These are phyloP conservation scores for Sonneratia caseolaris DNA, from an alignment of 345 rosid genomes.

Conservation along the genomic window DNA sequence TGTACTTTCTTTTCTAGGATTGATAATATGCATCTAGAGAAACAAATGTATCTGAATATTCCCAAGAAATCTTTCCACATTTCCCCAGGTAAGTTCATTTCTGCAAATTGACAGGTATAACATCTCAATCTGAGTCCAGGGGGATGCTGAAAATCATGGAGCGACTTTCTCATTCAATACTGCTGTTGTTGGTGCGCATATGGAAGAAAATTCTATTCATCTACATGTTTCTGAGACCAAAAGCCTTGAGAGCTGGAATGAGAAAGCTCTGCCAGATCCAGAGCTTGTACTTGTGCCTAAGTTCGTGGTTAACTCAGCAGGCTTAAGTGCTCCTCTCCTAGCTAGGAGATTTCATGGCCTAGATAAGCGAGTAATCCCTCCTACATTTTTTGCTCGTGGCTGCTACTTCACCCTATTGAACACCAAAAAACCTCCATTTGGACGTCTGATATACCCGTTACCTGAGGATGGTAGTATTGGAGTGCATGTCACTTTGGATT, in stretches of 20 bases:
- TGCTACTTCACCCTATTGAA: slow-evolving; percentile 65
- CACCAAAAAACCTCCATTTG: slow-evolving; percentile 42
- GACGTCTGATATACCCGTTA: slow-evolving; percentile 67
- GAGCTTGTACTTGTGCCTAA: slow-evolving; percentile 54
- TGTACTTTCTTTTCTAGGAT: not conserved
- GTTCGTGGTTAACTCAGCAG: slow-evolving; percentile 76
- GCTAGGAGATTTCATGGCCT: slow-evolving; percentile 62
- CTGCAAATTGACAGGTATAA: slow-evolving; percentile 32
- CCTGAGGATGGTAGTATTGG: slow-evolving; percentile 94
- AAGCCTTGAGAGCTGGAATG: slow-evolving; percentile 35
- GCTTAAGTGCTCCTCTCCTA: slow-evolving; percentile 57
- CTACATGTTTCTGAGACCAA: slow-evolving; percentile 45
- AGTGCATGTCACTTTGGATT: slow-evolving; percentile 82
- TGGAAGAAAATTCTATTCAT: slow-evolving; percentile 42
- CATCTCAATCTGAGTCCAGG: slow-evolving; percentile 40
- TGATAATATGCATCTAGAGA: not conserved
- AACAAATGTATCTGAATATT: not conserved
- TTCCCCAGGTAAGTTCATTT: slow-evolving; percentile 16
- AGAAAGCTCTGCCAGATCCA: slow-evolving; percentile 22
- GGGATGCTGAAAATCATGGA: slow-evolving; percentile 63
- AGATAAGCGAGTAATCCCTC: slow-evolving; percentile 32
- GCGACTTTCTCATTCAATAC: slow-evolving; percentile 74
- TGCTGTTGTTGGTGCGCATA: slow-evolving; percentile 50
- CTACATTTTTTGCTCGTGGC: slow-evolving; percentile 66
- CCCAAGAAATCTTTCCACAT: not conserved